Conservation (phyloP, 2,329 filamentous ascomycete species). For the Phaeoacremonium minimum region DNA sequence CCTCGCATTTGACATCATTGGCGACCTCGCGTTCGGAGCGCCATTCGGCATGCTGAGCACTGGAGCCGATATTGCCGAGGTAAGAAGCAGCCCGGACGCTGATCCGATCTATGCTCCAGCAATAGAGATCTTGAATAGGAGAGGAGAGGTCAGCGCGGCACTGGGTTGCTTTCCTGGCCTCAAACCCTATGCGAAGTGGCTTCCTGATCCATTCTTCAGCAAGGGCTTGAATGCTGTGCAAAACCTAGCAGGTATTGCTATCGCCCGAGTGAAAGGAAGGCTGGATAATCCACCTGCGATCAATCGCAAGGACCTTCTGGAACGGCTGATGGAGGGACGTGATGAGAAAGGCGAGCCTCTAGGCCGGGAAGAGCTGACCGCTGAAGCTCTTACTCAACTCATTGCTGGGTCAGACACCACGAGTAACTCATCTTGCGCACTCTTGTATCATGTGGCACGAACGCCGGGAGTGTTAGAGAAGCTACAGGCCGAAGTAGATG, state of each 20-base stretch:
- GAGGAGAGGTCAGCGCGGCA: constrained; percentile 80
- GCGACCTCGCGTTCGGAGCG: constrained; percentile 64
- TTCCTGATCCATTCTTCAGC: constrained; percentile 79
- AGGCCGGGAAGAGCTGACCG: constrained; percentile 75
- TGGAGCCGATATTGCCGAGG: constrained; percentile 73
- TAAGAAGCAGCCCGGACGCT: constrained; percentile 56
- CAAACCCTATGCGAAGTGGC: constrained; percentile 74
- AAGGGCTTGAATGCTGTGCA: constrained; percentile 71
- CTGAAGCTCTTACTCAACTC: constrained; percentile 84
- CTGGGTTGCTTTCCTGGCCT: constrained; percentile 70
- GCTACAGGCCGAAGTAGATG: constrained; percentile 73
- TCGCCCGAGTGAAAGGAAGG: constrained; percentile 72
- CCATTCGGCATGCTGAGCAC: constrained; percentile 80
- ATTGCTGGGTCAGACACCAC: constrained; percentile 78
- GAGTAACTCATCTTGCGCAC: constrained; percentile 75
- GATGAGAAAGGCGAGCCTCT: constrained; percentile 75
- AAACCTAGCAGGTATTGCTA: constrained; percentile 81
- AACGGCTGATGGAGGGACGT: constrained; percentile 78
- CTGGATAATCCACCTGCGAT: constrained; percentile 64
- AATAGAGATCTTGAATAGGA: constrained; percentile 82
- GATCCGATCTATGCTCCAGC: constrained; percentile 68
- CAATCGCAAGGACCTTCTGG: constrained; percentile 73
- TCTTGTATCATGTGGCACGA: constrained; percentile 70
- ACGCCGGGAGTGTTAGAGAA: constrained; percentile 68
- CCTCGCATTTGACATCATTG: constrained; percentile 50